A percentile compares a stretch with the other conserved stretches of the same genome.
Conservation (phyloP, 2,329 filamentous ascomycete genomes). For the Nemania bipapillata region DNA sequence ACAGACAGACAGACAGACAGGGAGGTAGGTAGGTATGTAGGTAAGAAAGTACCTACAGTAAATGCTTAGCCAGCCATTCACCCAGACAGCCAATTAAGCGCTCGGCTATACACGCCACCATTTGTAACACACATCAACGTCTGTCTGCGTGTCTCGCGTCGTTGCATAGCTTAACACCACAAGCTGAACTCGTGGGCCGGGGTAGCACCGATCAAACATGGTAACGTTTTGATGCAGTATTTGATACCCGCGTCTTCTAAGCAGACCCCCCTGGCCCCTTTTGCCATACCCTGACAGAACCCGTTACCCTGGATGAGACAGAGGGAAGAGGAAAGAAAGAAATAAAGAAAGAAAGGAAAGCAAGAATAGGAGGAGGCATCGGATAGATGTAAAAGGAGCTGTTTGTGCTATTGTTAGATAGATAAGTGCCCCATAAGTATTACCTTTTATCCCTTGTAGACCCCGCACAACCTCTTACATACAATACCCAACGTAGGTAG, state of each 20-base stretch:
- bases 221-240: no score
- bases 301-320: background rate
- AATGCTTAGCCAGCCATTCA: no score
- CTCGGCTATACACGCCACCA: conserved; percentile 33
- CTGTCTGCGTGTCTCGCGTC: background rate
- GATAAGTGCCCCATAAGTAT: no score
- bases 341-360: no score
- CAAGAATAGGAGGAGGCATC: no score
- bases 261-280: background rate
- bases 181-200: conserved; percentile 1
- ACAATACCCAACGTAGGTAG: no score
- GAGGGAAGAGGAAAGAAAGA: background rate
- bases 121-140: background rate
- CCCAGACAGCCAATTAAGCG: conserved; percentile 26
- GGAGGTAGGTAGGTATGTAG: no score
- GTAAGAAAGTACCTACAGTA: no score
- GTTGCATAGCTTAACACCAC: conserved; percentile 11
- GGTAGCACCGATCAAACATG: conserved; percentile 10
- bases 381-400: background rate
- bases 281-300: background rate
- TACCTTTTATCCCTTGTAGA: no score
- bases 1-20: background rate
- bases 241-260: background rate
- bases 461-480: no score
- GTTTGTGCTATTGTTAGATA: conserved; percentile 27